Evolutionary conservation across 164 flowering plant species (phyloP), one percentile per base, ranked within the genome.

Genomic region (Annona cherimola): DNA sequence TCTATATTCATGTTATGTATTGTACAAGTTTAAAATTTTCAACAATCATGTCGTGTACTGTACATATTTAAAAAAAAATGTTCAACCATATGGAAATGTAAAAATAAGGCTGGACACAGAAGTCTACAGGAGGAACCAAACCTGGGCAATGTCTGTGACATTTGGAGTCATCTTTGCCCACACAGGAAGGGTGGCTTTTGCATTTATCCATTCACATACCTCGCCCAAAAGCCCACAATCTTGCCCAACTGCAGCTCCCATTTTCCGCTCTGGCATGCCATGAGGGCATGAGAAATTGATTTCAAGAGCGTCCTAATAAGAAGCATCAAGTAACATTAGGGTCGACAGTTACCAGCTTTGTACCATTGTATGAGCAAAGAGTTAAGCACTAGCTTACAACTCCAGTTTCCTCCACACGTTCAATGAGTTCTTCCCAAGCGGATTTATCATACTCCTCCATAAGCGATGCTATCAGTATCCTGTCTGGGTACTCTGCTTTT

Each of bases 141-240:
- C 99, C 99, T 91, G 77, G 54, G 96, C 76, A 61, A 96, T 96
- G 69, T 96, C 98, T 7, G 99, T 96, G 73, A 96, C 84, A 68
- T 96, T 96, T 6, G 99, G 99, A 68, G 99, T 96, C 99, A 96
- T 96, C 88, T 96, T 96, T 54, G 96, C 96, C 99, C 99, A 96
- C 54, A 93, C 98, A n/a, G 99, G 99, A 76, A 96, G 82, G 18
- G 95, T 91, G 60, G 99, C 99, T 82, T 91, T 91, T 12, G 89
- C 96, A 83, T 96, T 96, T 61, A 96, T 82, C 99, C 99, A 96
- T 68, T 87, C 99, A 78, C 96, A 90, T 72, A 91, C 90, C 82
- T 96, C 99, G 78, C 86, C 98, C 83, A 96, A 78, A 73, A 96
- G 76, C 0, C 74, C 89, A 80, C 98, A 93, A 81, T 93, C 97